Base-by-base conservation (phyloP, 495 filamentous ascomycete genomes). In the Margaritispora aquatica region DNA sequence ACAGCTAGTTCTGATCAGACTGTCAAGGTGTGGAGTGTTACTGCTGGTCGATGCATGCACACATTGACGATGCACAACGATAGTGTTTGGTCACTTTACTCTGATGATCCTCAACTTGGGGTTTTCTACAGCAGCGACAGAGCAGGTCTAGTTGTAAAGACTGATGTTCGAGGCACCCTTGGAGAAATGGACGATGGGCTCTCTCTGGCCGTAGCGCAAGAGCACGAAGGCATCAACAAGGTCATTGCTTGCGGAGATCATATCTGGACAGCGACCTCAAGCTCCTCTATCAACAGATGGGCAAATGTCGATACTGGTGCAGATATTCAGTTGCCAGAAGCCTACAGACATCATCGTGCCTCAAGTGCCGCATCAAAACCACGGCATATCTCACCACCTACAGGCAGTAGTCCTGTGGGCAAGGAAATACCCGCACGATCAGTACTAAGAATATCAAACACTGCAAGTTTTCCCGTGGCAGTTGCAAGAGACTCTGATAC, bases 1-100 rank as follows among this genome's bases (percentile, higher is more conserved):
- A 96, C 92, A 0, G 95, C 91, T 2, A 96, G 92, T 51, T 95
- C 94, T 1, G 94, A 98, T 69, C 90, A 94, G 70, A 97, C 94
- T 0, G 86, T 98, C 74, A 98, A 98, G 72, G 83, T 97, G 22
- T 98, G 94, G 94, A 97, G 91, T 51, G 82, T 97, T 49, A 92
- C 90, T 1, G 92, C 90, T 11, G 94, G 93, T 34, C 81, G 94
- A 59, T 97, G 94, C 77, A 89, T 97, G 87, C 88, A 97, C 73
- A 98, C 95, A 3, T 78, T 98, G 55, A 96, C 92, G 17, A 97
- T 97, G 94, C 94, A 98, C 69, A 96, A 94, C 69, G 90, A 95
- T 66, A 96, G 92, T 69, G 93, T 98, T 20, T 98, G 94, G 94
- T 94, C 91, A 26, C 79, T 98, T 20, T 95, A 87, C 67, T 96